Conservation (phyloP, 2,329 filamentous ascomycete species). For the Aaosphaeria arxii region DNA sequence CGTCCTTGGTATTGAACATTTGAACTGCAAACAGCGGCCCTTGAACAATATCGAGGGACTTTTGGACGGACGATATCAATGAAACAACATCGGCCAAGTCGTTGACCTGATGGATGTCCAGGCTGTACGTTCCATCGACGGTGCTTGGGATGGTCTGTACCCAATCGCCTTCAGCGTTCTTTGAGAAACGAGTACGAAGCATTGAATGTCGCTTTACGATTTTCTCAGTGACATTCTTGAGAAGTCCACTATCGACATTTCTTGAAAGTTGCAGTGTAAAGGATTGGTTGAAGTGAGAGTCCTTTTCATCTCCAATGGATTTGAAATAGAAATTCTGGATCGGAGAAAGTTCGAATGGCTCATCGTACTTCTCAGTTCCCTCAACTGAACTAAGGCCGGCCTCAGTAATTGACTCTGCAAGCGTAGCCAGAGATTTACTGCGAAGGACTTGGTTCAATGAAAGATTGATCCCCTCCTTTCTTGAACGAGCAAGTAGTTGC, state of each 20-base stretch:
- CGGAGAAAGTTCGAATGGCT: conserved; percentile 43
- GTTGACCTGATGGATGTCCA: conserved; percentile 12
- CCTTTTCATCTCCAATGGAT: conserved; percentile 22
- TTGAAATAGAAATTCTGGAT: conserved; percentile 46
- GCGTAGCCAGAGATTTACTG: conserved; percentile 27
- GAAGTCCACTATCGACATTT: conserved; percentile 14
- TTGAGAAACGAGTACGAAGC: conserved; percentile 29
- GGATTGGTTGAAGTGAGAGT: conserved; percentile 46
- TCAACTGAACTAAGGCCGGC: conserved; percentile 3
- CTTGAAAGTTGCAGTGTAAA: conserved; percentile 38
- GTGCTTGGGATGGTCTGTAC: conserved; percentile 15
- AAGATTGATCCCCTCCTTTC: conserved; percentile 28
- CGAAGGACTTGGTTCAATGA: conserved; percentile 30
- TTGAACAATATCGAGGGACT: conserved; percentile 22
- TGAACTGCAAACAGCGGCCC: conserved; percentile 29
- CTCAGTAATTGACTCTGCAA: conserved; percentile 18
- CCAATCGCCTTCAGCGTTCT: conserved; percentile 14
- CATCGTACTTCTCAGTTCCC: conserved; percentile 18
- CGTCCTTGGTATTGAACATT: conserved; percentile 12
- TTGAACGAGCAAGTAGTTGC: conserved; percentile 28
- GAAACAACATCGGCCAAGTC: conserved; percentile 6
- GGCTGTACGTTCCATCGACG: conserved; percentile 14
- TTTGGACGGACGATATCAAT: conserved; percentile 19
- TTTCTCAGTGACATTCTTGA: conserved; percentile 18
- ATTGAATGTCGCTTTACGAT: conserved; percentile 31